Conservation (phyloP, 495 filamentous ascomycete species). For the Podospora australis region DNA sequence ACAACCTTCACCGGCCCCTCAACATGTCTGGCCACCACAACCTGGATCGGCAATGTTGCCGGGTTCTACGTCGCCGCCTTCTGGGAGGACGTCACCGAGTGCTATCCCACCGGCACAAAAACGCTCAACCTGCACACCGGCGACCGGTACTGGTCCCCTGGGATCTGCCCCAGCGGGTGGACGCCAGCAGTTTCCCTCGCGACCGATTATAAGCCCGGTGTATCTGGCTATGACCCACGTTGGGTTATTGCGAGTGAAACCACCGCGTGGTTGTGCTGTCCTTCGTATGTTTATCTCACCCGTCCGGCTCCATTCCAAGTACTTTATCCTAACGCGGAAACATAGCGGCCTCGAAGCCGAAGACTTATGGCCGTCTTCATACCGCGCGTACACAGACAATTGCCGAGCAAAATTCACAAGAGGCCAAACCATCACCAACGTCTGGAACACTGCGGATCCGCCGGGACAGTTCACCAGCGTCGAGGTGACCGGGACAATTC, state of each 20-base stretch:
- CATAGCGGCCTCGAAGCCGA: neutral
- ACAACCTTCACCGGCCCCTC: constrained; percentile 7
- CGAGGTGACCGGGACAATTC: neutral
- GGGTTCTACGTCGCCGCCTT: constrained; percentile 9
- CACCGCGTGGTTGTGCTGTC: constrained; percentile 7
- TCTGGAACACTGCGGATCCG: neutral
- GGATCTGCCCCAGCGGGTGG: constrained; percentile 7
- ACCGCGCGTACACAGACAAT: neutral
- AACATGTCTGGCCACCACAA: constrained; percentile 4
- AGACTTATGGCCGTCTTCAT: neutral
- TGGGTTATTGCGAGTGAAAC: neutral
- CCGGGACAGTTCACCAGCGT: neutral
- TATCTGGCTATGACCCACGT: neutral
- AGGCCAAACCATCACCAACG: neutral
- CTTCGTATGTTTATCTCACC: neutral
- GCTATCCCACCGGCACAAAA: constrained; percentile 2
- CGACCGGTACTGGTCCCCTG: constrained; percentile 1
- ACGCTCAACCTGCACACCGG: constrained; percentile 2
- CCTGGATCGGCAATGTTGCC: constrained; percentile 4
- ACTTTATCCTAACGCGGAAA: neutral
- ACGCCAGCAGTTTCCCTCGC: neutral
- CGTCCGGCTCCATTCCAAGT: neutral
- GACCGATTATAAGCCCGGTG: neutral
- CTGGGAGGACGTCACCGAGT: constrained; percentile 1
- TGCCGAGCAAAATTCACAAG: neutral